These are phyloP conservation scores for Termitomyces sp. DNA, from an alignment of 768 basidiomycete species.

Conservation along the genomic window DNA sequence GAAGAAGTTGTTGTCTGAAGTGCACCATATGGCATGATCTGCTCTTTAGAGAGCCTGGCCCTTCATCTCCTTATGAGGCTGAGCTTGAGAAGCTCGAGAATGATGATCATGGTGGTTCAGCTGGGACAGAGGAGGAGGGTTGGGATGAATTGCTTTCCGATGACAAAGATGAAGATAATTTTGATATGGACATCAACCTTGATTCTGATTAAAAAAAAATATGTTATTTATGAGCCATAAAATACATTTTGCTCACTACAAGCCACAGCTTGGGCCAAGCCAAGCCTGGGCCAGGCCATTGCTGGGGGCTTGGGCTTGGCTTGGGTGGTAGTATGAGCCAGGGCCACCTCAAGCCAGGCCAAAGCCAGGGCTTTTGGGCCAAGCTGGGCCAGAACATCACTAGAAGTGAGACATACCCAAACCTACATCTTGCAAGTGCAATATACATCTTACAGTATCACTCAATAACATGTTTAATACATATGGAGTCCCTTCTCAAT, in stretches of 20 bases:
- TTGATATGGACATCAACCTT: not conserved
- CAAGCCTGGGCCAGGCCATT: not conserved
- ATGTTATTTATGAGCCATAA: not conserved
- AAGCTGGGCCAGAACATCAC: no score
- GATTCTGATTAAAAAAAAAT: not conserved
- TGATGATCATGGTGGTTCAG: not conserved
- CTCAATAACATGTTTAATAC: no score
- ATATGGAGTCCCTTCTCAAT: no score
- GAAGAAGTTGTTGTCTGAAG: slow-evolving; percentile 13
- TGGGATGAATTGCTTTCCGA: not conserved
- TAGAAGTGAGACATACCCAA: no score
- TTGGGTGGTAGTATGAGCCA: no score
- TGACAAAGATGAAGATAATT: not conserved
- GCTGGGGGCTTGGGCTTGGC: no score
- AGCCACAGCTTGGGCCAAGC: not conserved
- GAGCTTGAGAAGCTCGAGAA: not conserved
- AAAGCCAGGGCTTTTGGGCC: no score
- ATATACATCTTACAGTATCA: no score
- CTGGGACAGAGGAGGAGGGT: not conserved
- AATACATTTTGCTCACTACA: not conserved
- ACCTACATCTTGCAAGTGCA: no score
- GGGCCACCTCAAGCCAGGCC: no score
- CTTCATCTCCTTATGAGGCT: not conserved
- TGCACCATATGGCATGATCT: no score
- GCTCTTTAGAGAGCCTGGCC: not conserved